Base-by-base conservation (phyloP, 2,329 filamentous ascomycete genomes). In the Sodiomyces alkalinus region DNA sequence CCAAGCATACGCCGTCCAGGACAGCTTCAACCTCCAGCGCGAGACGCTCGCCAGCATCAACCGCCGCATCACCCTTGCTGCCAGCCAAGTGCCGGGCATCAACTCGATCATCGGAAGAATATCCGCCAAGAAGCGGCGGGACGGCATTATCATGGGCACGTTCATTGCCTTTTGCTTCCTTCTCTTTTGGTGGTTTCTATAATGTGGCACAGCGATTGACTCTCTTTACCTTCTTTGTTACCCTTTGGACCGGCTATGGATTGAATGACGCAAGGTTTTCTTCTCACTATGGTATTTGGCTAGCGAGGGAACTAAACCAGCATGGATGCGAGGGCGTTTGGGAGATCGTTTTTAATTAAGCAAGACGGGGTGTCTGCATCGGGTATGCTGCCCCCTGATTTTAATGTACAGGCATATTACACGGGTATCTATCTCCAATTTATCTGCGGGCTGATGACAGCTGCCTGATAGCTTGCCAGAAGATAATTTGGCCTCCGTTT, bases 1-100 rank as follows among this genome's bases (percentile, higher is more conserved):
- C 48, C 90, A 96, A 60, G 90, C 90, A 6, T 98, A 98, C 56
- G 86, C 87, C 8, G 83, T 96, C 29, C 92, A 93, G 49, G 85
- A 96, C 57, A 86, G 66, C 51, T 96, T 98, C 50, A 65, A 70
- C 10, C 46, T 85, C 31, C 90, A 98, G 62, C 67, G 86, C 35
- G 86, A 96, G 61, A 87, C 79, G 16, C 56, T 98, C 36, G 70
- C 77, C 24, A 92, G 71, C 51, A 87, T 98, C 46, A 92, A 94
- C 52, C 65, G 87, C 36, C 68, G 87, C 37, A 96, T 98, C 51
- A 85, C 82, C 4, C 64, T 79, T 19, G 87, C 86, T 17, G 90
- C 87, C 21, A 83, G 80, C 46, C 80, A 92, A 48, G 79, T 98
- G 11, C 90, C 90, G 0, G 90, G 90, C 2, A 74, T 98, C 43